Conservation (phyloP, 805 yeast genomes). For the Ogataea zsoltii region DNA sequence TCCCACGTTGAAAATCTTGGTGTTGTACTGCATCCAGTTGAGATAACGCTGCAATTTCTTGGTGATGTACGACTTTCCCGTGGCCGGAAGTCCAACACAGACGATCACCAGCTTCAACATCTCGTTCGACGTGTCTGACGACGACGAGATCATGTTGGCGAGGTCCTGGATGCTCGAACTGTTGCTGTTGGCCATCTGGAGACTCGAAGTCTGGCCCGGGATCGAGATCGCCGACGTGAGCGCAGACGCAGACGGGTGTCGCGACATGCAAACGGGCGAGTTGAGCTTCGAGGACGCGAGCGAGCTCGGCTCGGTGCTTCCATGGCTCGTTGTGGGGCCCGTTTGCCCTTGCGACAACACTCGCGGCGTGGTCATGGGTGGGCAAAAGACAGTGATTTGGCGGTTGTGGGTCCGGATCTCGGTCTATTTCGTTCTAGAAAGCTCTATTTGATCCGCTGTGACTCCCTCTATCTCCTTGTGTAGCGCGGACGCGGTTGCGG, state of each 20-base stretch:
- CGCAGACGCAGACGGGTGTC: constrained; percentile 25
- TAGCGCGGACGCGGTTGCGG: too few relatives aligned
- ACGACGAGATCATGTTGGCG: constrained; percentile 9
- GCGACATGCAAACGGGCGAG: constrained; percentile 24
- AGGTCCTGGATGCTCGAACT: constrained; percentile 10
- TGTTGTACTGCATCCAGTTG: constrained; percentile 61
- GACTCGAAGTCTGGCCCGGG: constrained; percentile 29
- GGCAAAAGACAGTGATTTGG: background rate
- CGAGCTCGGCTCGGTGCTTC: constrained; percentile 20
- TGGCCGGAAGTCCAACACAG: constrained; percentile 75
- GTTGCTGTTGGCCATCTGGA: constrained; percentile 16
- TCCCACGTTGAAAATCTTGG: constrained; percentile 74
- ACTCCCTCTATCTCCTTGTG: too few relatives aligned
- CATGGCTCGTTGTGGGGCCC: constrained; percentile 3
- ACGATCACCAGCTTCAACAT: constrained; percentile 59
- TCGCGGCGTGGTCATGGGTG: constrained; percentile 4
- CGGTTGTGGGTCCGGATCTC: too few relatives aligned
- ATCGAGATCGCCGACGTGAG: constrained; percentile 29
- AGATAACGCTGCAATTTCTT: constrained; percentile 60
- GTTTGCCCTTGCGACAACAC: background rate
- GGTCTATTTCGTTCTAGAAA: background rate
- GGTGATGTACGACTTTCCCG: constrained; percentile 75
- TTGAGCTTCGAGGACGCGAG: constrained; percentile 25
- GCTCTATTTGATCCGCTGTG: background rate
- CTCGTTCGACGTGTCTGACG: constrained; percentile 22